Evolutionary conservation across 352 stramenopile genomes (phyloP).

Genomic region (Phytophthora nicotianae): DNA sequence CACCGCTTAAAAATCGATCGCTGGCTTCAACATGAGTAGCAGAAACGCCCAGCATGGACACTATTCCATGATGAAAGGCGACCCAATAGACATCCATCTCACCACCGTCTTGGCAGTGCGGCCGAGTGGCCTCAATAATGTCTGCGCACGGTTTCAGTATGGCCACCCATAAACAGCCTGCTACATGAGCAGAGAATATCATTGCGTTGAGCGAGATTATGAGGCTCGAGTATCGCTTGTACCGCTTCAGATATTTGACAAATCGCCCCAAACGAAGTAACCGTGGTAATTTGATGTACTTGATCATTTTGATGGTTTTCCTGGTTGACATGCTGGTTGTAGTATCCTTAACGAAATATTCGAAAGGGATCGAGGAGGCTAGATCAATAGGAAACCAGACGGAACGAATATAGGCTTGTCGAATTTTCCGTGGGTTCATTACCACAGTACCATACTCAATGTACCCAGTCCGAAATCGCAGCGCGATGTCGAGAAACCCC

Average conservation of each 20-base stretch:
- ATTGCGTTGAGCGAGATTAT: slow-evolving; percentile 56
- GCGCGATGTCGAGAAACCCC: slow-evolving; percentile 53
- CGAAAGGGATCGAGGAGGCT: slow-evolving; percentile 60
- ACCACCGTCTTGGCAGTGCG: slow-evolving; percentile 35
- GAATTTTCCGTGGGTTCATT: slow-evolving; percentile 60
- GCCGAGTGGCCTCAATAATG: slow-evolving; percentile 21
- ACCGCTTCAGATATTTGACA: slow-evolving; percentile 60
- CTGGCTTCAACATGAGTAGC: slow-evolving; percentile 47
- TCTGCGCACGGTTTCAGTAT: slow-evolving; percentile 51
- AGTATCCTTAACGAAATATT: slow-evolving; percentile 50
- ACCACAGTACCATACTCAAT: slow-evolving; percentile 62
- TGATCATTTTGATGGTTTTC: slow-evolving; percentile 80
- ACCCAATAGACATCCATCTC: slow-evolving; percentile 65
- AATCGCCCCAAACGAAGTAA: slow-evolving; percentile 64
- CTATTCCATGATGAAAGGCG: slow-evolving; percentile 57
- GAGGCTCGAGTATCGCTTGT: slow-evolving; percentile 66
- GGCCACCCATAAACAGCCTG: slow-evolving; percentile 63
- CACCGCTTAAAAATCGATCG: slow-evolving; percentile 57
- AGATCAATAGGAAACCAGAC: slow-evolving; percentile 73
- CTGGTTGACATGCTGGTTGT: slow-evolving; percentile 47
- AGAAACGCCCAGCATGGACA: slow-evolving; percentile 59
- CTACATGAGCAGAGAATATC: slow-evolving; percentile 58
- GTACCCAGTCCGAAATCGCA: slow-evolving; percentile 64
- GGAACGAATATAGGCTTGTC: slow-evolving; percentile 50
- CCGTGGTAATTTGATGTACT: slow-evolving; percentile 70